These are phyloP conservation scores for Filosporella fistucella DNA, from an alignment of 495 filamentous ascomycete genomes.

Conservation along the genomic window DNA sequence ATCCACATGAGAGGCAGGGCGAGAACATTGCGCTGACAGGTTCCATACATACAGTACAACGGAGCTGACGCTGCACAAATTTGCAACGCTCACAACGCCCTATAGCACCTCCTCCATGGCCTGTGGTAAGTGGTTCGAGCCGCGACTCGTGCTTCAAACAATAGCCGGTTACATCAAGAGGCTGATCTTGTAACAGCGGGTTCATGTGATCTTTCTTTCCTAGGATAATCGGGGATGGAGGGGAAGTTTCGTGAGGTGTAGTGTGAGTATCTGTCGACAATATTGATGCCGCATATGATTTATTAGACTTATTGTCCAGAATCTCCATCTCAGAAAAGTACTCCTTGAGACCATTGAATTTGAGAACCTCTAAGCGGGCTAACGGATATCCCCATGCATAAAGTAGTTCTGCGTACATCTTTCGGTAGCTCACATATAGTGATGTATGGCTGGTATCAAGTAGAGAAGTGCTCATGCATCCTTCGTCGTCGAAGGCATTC, in stretches of 20 bases:
- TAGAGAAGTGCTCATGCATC: conserved; percentile 60
- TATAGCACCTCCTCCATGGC: conserved; percentile 37
- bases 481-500: conserved; percentile 71
- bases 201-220: conserved; percentile 39
- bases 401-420: conserved; percentile 76
- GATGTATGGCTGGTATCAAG: conserved; percentile 58
- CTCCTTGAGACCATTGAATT: conserved; percentile 64
- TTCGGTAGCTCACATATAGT: conserved; percentile 67
- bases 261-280: conserved; percentile 20
- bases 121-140: conserved; percentile 38
- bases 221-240: conserved; percentile 39
- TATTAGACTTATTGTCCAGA: conserved; percentile 13
- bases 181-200: conserved; percentile 31
- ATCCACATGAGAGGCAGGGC: conserved; percentile 58
- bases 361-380: conserved; percentile 74
- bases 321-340: conserved; percentile 24
- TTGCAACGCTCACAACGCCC: conserved; percentile 51
- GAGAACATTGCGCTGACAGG: conserved; percentile 51
- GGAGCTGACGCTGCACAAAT: conserved; percentile 45
- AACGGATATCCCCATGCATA: conserved; percentile 77
- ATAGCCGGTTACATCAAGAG: conserved; percentile 54
- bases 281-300: conserved; percentile 19
- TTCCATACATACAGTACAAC: conserved; percentile 56
- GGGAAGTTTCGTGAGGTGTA: conserved; percentile 8
- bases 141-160: conserved; percentile 53